Evolutionary conservation across 106 monocot species (phyloP), one percentile per base, ranked within the genome.

Genomic region (Dioscorea dumetorum): DNA sequence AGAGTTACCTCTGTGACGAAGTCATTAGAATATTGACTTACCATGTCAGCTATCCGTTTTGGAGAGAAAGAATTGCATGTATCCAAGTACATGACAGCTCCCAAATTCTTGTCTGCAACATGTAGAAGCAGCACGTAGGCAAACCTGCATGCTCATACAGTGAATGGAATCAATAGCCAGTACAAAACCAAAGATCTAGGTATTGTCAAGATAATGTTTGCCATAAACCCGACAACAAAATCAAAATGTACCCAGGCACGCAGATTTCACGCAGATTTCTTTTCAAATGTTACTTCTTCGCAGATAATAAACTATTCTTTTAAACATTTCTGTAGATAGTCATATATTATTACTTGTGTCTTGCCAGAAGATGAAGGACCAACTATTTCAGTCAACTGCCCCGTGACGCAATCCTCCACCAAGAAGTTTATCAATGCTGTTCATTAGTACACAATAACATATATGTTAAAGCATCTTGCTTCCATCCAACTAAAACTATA

Each of bases 1-100:
- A 50, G 33, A 67, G 14, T 56, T 69, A 88, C 87, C 87, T 91
- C 90, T 76, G 68, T 74, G 23, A 22, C 16, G 56, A 50, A 69
- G 12, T 69, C 57, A 10, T 22, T 49, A 28, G 64, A 60, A 16
- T 74, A 41, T 31, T 69, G 68, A 81, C 74, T 60, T 24, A 86
- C 33, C n/a, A 90, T 85, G 57, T 69, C 51, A 4, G 67, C 70
- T 67, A 99, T 79, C 21, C 85, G 78, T 4, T 60, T 64, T 32
- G 99, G 67, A 2, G 99, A 93, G 71, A 99, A 99, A 35, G 99
- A 87, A 69, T 99, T 99, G 67, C 89, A 85, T n/a, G 93, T 87
- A 75, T 99, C 93, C 50, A 93, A 77, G 73, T 78, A 99, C 57
- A 93, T 66, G 67, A 87, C 74, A 34, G 9, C 49, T 69, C 90